phyloP scores from a whole-genome alignment of 306 rosid genomes.

The Medicago arabica region DNA sequence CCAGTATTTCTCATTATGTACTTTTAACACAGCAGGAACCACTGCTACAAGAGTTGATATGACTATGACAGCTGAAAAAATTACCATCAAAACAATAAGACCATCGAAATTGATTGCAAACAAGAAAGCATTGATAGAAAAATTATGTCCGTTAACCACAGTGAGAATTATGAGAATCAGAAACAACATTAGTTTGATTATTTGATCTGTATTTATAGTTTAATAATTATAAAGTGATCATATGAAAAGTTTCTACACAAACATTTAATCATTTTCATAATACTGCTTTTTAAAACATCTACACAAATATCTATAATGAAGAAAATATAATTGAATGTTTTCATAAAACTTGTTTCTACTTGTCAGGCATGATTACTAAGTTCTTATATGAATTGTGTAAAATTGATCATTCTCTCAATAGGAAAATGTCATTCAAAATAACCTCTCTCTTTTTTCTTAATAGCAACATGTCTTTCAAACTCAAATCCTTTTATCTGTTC shows the following conservation, averaged over 20 bases:
- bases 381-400: neutral
- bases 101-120: slow-evolving; percentile 9
- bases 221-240: no score
- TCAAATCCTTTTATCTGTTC: no score
- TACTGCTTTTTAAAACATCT: no score
- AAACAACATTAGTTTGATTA: neutral
- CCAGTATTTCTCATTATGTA: slow-evolving; percentile 64
- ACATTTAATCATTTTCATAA: no score
- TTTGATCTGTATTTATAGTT: neutral
- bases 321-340: no score
- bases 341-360: no score
- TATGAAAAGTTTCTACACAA: no score
- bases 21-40: slow-evolving; percentile 60
- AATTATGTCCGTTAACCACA: neutral
- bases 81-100: slow-evolving; percentile 34
- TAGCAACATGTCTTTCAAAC: no score
- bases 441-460: no score
- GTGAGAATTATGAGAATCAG: neutral
- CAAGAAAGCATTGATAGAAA: neutral
- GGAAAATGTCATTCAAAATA: no score
- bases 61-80: slow-evolving; percentile 68
- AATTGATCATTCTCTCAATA: neutral
- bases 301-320: no score
- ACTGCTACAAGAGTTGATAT: slow-evolving; percentile 63
- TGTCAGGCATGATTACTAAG: neutral